Conservation (phyloP, 257 asterid genomes). For the Solanum sparsipilum region DNA sequence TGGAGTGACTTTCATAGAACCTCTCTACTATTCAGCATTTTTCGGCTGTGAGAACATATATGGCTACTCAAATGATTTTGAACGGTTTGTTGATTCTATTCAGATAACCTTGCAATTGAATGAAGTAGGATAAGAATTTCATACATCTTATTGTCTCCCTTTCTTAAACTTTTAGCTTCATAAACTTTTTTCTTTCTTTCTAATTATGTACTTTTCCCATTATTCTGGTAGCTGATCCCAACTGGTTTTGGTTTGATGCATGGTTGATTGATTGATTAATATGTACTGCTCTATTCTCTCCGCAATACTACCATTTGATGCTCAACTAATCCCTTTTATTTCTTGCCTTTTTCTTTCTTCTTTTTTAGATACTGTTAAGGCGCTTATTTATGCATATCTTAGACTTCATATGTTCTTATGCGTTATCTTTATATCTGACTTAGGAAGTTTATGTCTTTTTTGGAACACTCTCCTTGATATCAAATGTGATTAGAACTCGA, state of each 20-base stretch:
- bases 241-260: neutral
- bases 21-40: slow-evolving; percentile 54
- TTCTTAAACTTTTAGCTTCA: neutral
- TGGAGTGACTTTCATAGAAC: slow-evolving; percentile 75
- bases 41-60: slow-evolving; percentile 54
- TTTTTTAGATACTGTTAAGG: neutral
- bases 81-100: slow-evolving; percentile 40
- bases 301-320: neutral
- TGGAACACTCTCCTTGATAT: neutral
- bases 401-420: neutral
- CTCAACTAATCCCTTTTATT: neutral
- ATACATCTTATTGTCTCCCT: neutral
- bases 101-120: neutral
- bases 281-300: neutral
- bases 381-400: neutral
- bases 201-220: neutral
- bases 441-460: neutral
- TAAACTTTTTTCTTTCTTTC: neutral
- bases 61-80: slow-evolving; percentile 66
- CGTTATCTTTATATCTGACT: neutral
- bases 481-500: neutral
- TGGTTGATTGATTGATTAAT: neutral
- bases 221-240: neutral
- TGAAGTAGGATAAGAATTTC: neutral
- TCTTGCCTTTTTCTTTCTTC: neutral